A percentile compares a stretch with the other conserved stretches of the same genome.
These are phyloP conservation scores for Paraurostyla sp. DNA, from an alignment of 73 alveolate species.

Conservation along the genomic window DNA sequence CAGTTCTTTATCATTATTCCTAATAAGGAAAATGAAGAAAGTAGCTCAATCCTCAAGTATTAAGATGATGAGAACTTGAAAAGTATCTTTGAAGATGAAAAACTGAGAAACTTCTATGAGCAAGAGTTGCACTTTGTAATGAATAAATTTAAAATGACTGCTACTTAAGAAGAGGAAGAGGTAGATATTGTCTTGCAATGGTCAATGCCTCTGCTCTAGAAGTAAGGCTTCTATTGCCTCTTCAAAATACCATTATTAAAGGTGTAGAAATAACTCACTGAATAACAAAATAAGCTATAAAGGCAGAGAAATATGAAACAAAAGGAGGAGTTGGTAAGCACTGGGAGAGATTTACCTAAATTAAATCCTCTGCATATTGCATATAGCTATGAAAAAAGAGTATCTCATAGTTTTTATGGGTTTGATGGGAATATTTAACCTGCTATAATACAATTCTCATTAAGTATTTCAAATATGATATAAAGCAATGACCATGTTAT, in stretches of 20 bases:
- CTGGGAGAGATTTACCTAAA: conserved; percentile 33
- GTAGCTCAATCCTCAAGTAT: not conserved
- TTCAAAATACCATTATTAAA: conserved; percentile 22
- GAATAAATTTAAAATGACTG: conserved; percentile 10
- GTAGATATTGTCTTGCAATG: conserved; percentile 39
- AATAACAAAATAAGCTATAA: conserved; percentile 1
- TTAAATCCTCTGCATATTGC: conserved; percentile 48
- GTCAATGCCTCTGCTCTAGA: conserved; percentile 24
- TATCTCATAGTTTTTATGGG: not conserved
- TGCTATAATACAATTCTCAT: not conserved
- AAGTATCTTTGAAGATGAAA: conserved; percentile 45
- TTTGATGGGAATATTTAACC: not conserved
- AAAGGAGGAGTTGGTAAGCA: not conserved
- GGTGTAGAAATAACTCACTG: conserved; percentile 11
- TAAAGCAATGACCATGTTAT: not conserved
- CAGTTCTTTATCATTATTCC: conserved; percentile 45
- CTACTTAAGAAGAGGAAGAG: conserved; percentile 46
- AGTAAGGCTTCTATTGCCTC: conserved; percentile 48
- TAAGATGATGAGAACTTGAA: not conserved
- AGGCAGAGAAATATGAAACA: not conserved
- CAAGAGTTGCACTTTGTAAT: conserved; percentile 51
- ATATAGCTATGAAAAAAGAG: not conserved
- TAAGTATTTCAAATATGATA: conserved; percentile 30
- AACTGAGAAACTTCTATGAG: conserved; percentile 37
- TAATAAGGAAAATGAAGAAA: not conserved